These are phyloP conservation scores for Lineolata rhizophorae DNA, from an alignment of 495 filamentous ascomycete genomes.

Conservation along the genomic window DNA sequence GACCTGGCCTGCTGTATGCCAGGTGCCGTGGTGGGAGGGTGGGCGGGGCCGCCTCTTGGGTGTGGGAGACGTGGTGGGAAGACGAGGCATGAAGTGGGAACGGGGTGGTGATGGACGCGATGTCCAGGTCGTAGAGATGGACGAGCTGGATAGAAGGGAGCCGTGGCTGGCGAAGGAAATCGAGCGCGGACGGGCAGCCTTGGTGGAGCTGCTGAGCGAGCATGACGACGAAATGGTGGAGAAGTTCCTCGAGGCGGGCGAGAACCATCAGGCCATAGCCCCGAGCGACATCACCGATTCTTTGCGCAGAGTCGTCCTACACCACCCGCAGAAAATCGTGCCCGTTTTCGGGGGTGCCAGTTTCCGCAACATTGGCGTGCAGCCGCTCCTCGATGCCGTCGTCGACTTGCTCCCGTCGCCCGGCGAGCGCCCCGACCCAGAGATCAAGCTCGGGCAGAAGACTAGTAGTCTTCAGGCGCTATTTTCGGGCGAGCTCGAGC, in stretches of 20 bases:
- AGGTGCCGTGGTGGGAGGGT: slow-evolving; percentile 77
- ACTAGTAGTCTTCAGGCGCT: slow-evolving; percentile 29
- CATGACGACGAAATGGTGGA: slow-evolving; percentile 74
- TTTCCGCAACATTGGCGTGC: slow-evolving; percentile 83
- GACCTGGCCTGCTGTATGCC: slow-evolving; percentile 77
- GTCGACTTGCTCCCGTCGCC: slow-evolving; percentile 74
- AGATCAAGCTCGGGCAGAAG: slow-evolving; percentile 41
- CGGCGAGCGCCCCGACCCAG: slow-evolving; percentile 50
- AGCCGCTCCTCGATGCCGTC: slow-evolving; percentile 76
- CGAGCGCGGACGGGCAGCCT: slow-evolving; percentile 45
- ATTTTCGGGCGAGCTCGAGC: slow-evolving; percentile 24
- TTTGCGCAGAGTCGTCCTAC: slow-evolving; percentile 49
- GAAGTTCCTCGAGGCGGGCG: slow-evolving; percentile 52
- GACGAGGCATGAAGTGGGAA: slow-evolving; percentile 28
- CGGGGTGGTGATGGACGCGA: slow-evolving; percentile 45
- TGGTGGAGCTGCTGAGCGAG: slow-evolving; percentile 70
- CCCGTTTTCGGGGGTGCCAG: slow-evolving; percentile 86
- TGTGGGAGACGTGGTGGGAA: slow-evolving; percentile 56
- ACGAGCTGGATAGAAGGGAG: slow-evolving; percentile 29
- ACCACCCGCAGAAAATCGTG: slow-evolving; percentile 34
- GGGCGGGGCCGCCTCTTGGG: slow-evolving; percentile 55
- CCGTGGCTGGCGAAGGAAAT: slow-evolving; percentile 41
- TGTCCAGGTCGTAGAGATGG: slow-evolving; percentile 27
- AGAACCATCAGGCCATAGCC: slow-evolving; percentile 46
- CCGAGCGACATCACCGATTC: slow-evolving; percentile 42